Evolutionary conservation across 495 filamentous ascomycete genomes (phyloP).

Genomic region (Penicillium verhagenii): DNA sequence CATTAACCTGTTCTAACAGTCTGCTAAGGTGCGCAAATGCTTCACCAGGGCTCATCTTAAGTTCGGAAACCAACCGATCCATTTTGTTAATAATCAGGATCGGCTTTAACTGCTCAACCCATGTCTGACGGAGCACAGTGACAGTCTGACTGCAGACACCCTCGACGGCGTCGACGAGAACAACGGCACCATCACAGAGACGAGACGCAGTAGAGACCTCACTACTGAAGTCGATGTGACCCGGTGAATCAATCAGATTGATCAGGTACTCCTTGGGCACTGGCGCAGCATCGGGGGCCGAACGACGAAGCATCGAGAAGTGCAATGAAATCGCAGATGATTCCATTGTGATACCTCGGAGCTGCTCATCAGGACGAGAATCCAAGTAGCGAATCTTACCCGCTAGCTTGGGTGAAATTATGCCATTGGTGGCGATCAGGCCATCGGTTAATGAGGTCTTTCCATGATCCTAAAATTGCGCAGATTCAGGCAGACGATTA

Average conservation of each 20-base stretch:
- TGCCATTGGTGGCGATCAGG: conserved; percentile 97
- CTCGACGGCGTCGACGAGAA: conserved; percentile 97
- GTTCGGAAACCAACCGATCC: conserved; percentile 87
- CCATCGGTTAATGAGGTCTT: conserved; percentile 98
- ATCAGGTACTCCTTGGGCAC: conserved; percentile 86
- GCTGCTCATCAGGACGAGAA: conserved; percentile 94
- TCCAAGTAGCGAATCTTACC: conserved; percentile 98
- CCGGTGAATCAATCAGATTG: conserved; percentile 97
- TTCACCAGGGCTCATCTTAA: conserved; percentile 87
- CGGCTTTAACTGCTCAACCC: conserved; percentile 94
- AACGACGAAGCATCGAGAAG: conserved; percentile 82
- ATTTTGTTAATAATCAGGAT: conserved; percentile 98
- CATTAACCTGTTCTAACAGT: conserved; percentile 92
- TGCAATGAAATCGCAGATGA: conserved; percentile 96
- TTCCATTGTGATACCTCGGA: conserved; percentile 98
- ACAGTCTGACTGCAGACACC: conserved; percentile 98
- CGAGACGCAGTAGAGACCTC: conserved; percentile 96
- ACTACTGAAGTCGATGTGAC: conserved; percentile 98
- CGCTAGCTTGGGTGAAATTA: conserved; percentile 95
- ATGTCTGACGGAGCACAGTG: conserved; percentile 91
- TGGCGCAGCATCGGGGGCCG: conserved; percentile 64
- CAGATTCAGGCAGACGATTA: conserved; percentile 1
- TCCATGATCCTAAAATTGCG: conserved; percentile 71
- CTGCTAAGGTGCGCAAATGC: conserved; percentile 89
- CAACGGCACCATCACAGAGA: conserved; percentile 90